Conservation (phyloP, 208 protist genomes). For the Trypanosoma conorhini region DNA sequence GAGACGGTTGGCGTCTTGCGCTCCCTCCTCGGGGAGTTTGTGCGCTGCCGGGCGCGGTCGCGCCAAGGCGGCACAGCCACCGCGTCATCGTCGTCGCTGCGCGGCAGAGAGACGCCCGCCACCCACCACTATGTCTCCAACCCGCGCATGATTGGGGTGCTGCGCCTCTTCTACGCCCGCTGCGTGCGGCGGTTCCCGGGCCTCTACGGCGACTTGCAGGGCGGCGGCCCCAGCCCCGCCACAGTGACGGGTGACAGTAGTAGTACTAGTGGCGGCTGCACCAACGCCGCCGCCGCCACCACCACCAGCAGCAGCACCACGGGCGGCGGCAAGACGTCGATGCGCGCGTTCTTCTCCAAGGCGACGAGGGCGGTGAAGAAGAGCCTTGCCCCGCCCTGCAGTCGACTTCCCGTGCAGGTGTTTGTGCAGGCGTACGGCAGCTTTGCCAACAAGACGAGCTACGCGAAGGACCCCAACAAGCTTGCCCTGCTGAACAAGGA, state of each 20-base stretch:
- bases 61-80: neutral
- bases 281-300: too few species aligned
- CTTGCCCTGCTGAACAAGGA: conserved; percentile 11
- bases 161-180: conserved; percentile 42
- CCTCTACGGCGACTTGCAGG: conserved; percentile 43
- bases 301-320: conserved; percentile 29
- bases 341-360: conserved; percentile 54
- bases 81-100: neutral
- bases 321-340: conserved; percentile 13
- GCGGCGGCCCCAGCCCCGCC: neutral
- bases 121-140: conserved; percentile 42
- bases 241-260: neutral
- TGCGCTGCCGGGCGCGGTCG: conserved; percentile 8
- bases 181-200: conserved; percentile 43
- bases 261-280: conserved; percentile 3
- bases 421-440: conserved; percentile 38
- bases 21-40: conserved; percentile 37
- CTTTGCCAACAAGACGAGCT: conserved; percentile 19
- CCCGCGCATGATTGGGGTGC: conserved; percentile 36
- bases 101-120: conserved; percentile 11
- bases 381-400: conserved; percentile 26
- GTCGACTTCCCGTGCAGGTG: conserved; percentile 20
- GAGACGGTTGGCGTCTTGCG: conserved; percentile 46
- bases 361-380: conserved; percentile 70
- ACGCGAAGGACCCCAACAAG: conserved; percentile 21